These are phyloP conservation scores for Cetraspora pellucida DNA, from an alignment of 192 early-diverging fungal species.

Conservation along the genomic window DNA sequence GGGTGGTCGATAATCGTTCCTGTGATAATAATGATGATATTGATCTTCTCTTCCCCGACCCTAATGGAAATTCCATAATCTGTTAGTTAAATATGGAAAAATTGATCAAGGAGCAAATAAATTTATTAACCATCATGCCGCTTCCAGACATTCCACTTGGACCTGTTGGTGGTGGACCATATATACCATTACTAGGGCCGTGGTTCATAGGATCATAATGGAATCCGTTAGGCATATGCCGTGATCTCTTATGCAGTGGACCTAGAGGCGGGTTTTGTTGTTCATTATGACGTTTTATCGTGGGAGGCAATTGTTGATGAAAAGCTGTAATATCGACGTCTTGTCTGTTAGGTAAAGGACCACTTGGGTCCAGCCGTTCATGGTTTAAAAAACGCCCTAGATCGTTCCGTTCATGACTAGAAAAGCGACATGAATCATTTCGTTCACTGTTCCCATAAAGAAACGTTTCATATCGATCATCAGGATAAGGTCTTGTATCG, in stretches of 20 bases:
- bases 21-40: slow-evolving; percentile 14
- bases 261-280: background rate
- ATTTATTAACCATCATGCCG: background rate
- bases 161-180: slow-evolving; percentile 8
- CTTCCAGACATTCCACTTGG: slow-evolving; percentile 8
- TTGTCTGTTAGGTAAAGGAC: background rate
- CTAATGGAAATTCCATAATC: background rate
- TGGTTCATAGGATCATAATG: slow-evolving; percentile 13
- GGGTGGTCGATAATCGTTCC: slow-evolving; percentile 10
- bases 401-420: background rate
- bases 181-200: background rate
- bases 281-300: slow-evolving; percentile 2
- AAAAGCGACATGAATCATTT: background rate
- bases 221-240: background rate
- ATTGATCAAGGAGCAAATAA: background rate
- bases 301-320: slow-evolving; percentile 5
- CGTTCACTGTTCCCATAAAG: background rate
- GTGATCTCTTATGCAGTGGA: background rate
- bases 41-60: slow-evolving; percentile 8
- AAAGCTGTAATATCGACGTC: slow-evolving; percentile 1
- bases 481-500: background rate
- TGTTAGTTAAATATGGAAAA: background rate
- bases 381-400: background rate
- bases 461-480: background rate
- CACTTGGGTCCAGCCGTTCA: background rate